Evolutionary conservation across 2,329 filamentous ascomycete species (phyloP).

Genomic region (Cryphonectria nitschkei): DNA sequence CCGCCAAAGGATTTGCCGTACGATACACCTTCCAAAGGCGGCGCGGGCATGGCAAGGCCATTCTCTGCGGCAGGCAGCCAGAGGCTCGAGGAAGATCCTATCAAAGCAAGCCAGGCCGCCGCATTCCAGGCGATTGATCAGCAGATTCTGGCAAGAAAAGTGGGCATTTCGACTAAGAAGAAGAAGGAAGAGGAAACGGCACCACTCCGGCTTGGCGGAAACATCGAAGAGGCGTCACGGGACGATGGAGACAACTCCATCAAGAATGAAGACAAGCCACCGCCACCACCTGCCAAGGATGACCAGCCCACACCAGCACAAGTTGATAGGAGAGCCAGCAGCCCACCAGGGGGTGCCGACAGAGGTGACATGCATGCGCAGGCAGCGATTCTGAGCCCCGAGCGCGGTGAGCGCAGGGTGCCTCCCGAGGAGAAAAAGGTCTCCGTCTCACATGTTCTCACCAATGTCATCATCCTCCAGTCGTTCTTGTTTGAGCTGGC

Average conservation of each 20-base stretch:
- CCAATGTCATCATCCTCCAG: constrained; percentile 78
- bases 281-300: constrained; percentile 28
- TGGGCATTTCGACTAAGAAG: constrained; percentile 51
- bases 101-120: constrained; percentile 56
- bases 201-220: constrained; percentile 50
- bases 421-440: constrained; percentile 48
- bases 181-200: constrained; percentile 48
- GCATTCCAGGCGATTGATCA: constrained; percentile 69
- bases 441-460: constrained; percentile 77
- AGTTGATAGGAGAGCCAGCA: constrained; percentile 5
- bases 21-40: constrained; percentile 41
- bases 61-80: constrained; percentile 45
- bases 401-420: neutral
- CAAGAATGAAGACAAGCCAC: constrained; percentile 33
- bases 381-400: constrained; percentile 15
- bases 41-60: constrained; percentile 38
- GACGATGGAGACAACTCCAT: constrained; percentile 20
- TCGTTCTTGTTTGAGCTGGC: constrained; percentile 79
- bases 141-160: constrained; percentile 59
- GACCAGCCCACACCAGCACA: constrained; percentile 14
- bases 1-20: constrained; percentile 50
- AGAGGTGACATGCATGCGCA: constrained; percentile 25
- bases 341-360: neutral
- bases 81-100: constrained; percentile 36
- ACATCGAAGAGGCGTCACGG: constrained; percentile 31